These are phyloP conservation scores for Oryza officinalis DNA, from an alignment of 176 grass and related monocot genomes.

Conservation along the genomic window DNA sequence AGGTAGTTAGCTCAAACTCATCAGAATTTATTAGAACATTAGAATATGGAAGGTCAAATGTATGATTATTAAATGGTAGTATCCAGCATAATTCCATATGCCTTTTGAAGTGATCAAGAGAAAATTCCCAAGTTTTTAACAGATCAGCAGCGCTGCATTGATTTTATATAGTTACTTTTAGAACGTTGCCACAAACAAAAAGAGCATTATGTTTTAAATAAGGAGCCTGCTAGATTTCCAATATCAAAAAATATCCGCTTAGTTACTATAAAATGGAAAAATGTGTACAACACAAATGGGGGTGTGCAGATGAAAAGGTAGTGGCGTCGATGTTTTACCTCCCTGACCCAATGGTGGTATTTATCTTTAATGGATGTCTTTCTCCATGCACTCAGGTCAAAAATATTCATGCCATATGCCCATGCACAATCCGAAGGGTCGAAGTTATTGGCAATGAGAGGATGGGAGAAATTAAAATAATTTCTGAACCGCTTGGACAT, in stretches of 20 bases:
- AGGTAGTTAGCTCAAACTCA: not conserved
- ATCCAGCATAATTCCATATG: constrained; percentile 14
- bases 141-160: not conserved
- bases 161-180: not conserved
- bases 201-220: not conserved
- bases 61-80: not conserved
- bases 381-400: constrained; percentile 86
- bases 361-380: constrained; percentile 89
- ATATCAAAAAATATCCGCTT: not conserved
- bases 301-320: not conserved
- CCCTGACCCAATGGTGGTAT: constrained; percentile 91
- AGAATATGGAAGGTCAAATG: not conserved
- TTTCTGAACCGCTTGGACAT: constrained; percentile 95
- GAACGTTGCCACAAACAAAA: not conserved
- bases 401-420: constrained; percentile 98
- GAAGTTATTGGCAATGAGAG: constrained; percentile 75
- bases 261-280: constrained; percentile 14
- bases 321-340: constrained; percentile 53
- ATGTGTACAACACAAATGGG: not conserved
- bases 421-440: constrained; percentile 91
- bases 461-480: constrained; percentile 98
- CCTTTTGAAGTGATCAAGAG: constrained; percentile 12
- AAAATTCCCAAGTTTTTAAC: constrained; percentile 5
- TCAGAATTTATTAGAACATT: constrained; percentile 3
- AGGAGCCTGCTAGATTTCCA: not conserved